phyloP scores from a whole-genome alignment of 345 rosid genomes.

The Corymbia maculata region DNA sequence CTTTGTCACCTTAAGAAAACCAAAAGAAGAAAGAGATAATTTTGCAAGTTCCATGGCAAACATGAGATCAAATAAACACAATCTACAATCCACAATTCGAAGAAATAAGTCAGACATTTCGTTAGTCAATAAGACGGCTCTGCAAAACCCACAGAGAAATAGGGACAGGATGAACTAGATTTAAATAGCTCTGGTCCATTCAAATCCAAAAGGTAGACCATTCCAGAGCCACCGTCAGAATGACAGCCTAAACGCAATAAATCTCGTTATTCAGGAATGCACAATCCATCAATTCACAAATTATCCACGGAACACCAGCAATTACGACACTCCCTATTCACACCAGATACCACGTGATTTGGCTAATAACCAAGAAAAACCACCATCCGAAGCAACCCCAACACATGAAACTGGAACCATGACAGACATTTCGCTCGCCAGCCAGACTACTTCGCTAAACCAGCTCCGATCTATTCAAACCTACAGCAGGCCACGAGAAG shows the following conservation, averaged over 20 bases:
- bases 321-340: too few relatives aligned
- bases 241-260: rapidly evolving
- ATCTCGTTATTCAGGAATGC: neutral
- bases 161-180: neutral
- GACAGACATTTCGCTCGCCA: neutral
- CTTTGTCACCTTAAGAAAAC: too few relatives aligned
- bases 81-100: too few relatives aligned
- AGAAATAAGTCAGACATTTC: too few relatives aligned
- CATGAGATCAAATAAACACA: too few relatives aligned
- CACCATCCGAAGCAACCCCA: neutral
- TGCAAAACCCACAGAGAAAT: neutral
- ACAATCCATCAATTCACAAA: too few relatives aligned
- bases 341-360: too few relatives aligned
- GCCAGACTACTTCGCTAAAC: neutral
- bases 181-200: neutral
- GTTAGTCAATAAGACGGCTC: neutral
- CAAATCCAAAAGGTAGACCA: neutral
- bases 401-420: neutral
- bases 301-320: too few relatives aligned
- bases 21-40: too few relatives aligned
- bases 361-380: rapidly evolving
- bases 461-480: too few relatives aligned
- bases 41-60: too few relatives aligned
- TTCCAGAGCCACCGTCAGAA: neutral
- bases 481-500: too few relatives aligned